These are phyloP conservation scores for Fraxinus xanthoxyloides DNA, from an alignment of 305 asterid species.

Conservation along the genomic window DNA sequence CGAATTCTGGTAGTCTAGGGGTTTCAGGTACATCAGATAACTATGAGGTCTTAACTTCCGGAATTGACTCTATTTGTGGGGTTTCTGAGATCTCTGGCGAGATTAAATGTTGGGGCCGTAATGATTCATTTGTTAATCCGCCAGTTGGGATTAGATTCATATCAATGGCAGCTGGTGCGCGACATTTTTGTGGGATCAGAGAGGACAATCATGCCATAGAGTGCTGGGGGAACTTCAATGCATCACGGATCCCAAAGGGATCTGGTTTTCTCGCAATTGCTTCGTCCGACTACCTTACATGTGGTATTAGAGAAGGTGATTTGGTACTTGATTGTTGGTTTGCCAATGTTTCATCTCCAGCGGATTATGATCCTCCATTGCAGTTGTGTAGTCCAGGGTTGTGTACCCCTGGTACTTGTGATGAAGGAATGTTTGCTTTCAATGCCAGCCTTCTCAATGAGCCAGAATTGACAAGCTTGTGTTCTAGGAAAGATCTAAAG, in stretches of 20 bases:
- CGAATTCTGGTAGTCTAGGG: constrained; percentile 48
- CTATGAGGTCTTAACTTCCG: constrained; percentile 48
- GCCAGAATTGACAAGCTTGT: constrained; percentile 79
- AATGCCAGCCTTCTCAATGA: constrained; percentile 86
- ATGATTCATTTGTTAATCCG: constrained; percentile 29
- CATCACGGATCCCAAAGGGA: constrained; percentile 65
- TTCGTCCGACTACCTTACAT: constrained; percentile 62
- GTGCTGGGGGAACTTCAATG: constrained; percentile 90
- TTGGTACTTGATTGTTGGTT: constrained; percentile 92
- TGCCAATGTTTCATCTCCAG: constrained; percentile 35
- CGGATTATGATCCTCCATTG: constrained; percentile 76
- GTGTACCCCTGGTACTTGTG: constrained; percentile 57
- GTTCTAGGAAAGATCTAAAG: constrained; percentile 69
- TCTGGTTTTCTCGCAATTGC: constrained; percentile 84
- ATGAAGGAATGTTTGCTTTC: constrained; percentile 69
- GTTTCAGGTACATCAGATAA: constrained; percentile 34
- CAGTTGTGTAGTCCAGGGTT: constrained; percentile 93
- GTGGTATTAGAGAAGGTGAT: constrained; percentile 86
- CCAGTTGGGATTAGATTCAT: constrained; percentile 57
- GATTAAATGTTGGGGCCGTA: constrained; percentile 81
- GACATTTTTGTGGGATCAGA: constrained; percentile 84
- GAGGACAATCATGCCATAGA: constrained; percentile 73
- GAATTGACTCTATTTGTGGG: constrained; percentile 64
- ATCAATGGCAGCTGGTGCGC: constrained; percentile 62
- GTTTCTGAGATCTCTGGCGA: constrained; percentile 50